Percentiles rank a stretch among this genome's conserved stretches.
phyloP scores from a whole-genome alignment of 768 basidiomycete genomes.

The Lactarius pseudohatsudake region DNA sequence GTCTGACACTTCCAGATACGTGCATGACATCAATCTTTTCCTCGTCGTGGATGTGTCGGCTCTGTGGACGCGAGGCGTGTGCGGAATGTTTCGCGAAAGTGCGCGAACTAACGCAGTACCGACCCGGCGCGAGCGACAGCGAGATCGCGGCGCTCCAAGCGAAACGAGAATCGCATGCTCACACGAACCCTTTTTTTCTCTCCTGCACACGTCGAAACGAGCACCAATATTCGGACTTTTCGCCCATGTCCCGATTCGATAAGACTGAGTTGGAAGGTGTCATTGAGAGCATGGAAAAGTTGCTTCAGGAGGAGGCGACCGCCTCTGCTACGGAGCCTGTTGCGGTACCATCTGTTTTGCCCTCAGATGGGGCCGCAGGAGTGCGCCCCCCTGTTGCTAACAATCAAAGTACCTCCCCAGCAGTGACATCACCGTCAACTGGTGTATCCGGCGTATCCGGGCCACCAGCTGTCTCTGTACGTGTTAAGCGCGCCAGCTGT shows the following conservation, averaged over 20 bases:
- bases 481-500: background rate
- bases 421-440: background rate
- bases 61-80: conserved; percentile 89
- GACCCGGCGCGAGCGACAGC: conserved; percentile 45
- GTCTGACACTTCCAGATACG: conserved; percentile 56
- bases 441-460: background rate
- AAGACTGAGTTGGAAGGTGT: conserved; percentile 60
- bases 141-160: conserved; percentile 51
- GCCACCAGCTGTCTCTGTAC: conserved; percentile 1
- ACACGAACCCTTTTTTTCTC: conserved; percentile 72
- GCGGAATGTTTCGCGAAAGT: conserved; percentile 78
- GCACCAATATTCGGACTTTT: conserved; percentile 65
- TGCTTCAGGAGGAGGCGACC: conserved; percentile 39
- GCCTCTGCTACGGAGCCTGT: conserved; percentile 1
- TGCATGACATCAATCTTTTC: conserved; percentile 94
- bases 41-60: conserved; percentile 86
- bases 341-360: background rate
- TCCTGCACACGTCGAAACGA: conserved; percentile 70
- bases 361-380: background rate
- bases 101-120: conserved; percentile 57
- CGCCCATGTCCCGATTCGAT: conserved; percentile 78
- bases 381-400: background rate
- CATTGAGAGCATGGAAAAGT: conserved; percentile 65
- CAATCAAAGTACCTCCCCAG: background rate
- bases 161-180: conserved; percentile 58